phyloP scores from a whole-genome alignment of 140 eudicot species.

The Flaveria floridana region DNA sequence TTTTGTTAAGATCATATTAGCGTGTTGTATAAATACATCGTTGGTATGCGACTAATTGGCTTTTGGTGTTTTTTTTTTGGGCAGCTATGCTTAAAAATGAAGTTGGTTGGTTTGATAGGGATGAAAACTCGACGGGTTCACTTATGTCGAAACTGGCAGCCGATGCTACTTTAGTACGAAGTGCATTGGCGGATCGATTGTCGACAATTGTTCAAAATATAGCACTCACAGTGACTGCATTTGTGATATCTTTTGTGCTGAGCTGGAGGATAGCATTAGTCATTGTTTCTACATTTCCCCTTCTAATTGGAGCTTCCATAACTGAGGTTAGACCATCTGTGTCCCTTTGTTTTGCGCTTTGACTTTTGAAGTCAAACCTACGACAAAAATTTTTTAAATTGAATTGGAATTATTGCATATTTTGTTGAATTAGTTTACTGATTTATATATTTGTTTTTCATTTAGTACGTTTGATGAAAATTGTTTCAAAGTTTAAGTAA shows the following conservation, averaged over 20 bases:
- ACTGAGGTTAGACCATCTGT: constrained; percentile 52
- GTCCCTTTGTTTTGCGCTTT: constrained; percentile 6
- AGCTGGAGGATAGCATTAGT: constrained; percentile 84
- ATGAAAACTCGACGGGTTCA: constrained; percentile 68
- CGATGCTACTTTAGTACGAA: constrained; percentile 79
- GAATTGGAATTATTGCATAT: no score
- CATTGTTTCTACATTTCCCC: constrained; percentile 64
- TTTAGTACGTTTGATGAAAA: not conserved
- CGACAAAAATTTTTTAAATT: no score
- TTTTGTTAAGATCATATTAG: not conserved
- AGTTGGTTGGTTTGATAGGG: constrained; percentile 79
- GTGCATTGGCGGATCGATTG: constrained; percentile 75
- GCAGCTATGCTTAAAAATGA: constrained; percentile 74
- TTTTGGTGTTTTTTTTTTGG: not conserved
- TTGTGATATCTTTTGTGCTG: constrained; percentile 60
- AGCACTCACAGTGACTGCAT: constrained; percentile 65
- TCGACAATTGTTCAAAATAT: constrained; percentile 71
- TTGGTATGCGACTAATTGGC: not conserved
- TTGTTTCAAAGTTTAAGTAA: not conserved
- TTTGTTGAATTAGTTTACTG: no score
- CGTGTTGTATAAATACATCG: not conserved
- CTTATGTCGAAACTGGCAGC: constrained; percentile 72
- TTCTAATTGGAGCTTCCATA: constrained; percentile 67
- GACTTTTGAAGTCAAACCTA: constrained; percentile 20
- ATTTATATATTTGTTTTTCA: not conserved